Evolutionary conservation across 2,329 filamentous ascomycete genomes (phyloP).

Genomic region (Sarocladiaceae sp.): DNA sequence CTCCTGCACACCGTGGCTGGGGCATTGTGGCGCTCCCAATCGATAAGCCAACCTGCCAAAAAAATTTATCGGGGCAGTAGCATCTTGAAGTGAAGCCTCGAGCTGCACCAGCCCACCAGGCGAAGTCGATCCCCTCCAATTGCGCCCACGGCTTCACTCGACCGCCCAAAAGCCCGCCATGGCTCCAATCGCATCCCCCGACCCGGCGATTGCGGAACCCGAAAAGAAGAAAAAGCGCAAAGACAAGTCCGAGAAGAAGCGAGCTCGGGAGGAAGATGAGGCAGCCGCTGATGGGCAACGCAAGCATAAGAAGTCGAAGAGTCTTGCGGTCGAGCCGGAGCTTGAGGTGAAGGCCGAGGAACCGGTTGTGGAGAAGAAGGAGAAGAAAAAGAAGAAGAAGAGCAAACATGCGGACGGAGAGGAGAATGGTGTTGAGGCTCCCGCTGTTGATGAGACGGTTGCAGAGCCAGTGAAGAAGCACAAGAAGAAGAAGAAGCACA

Average conservation of each 20-base stretch:
- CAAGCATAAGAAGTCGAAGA: conserved; percentile 48
- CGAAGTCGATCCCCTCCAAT: conserved; percentile 3
- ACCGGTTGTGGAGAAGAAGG: conserved; percentile 29
- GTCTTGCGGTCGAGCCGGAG: conserved; percentile 29
- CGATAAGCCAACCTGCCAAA: conserved; percentile 10
- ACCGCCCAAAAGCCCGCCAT: conserved; percentile 18
- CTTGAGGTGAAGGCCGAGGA: conserved; percentile 20
- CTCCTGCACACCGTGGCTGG: background rate
- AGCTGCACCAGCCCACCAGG: conserved; percentile 7
- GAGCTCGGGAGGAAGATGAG: conserved; percentile 38
- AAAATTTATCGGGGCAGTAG: conserved; percentile 10
- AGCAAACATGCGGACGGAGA: conserved; percentile 17
- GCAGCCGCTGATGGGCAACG: conserved; percentile 34
- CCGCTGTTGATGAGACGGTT: conserved; percentile 11
- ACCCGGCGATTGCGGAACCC: conserved; percentile 24
- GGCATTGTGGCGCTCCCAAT: background rate
- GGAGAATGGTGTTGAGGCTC: background rate
- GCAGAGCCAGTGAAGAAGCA: conserved; percentile 19
- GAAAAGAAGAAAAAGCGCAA: conserved; percentile 38
- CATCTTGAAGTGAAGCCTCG: conserved; percentile 2
- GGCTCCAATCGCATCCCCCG: conserved; percentile 28
- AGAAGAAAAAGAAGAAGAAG: conserved; percentile 24
- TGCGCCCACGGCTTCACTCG: background rate
- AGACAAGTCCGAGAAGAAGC: conserved; percentile 37
- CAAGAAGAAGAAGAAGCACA: conserved; percentile 28